Evolutionary conservation across 345 rosid genomes (phyloP).

Genomic region (Melastoma malabathricum): DNA sequence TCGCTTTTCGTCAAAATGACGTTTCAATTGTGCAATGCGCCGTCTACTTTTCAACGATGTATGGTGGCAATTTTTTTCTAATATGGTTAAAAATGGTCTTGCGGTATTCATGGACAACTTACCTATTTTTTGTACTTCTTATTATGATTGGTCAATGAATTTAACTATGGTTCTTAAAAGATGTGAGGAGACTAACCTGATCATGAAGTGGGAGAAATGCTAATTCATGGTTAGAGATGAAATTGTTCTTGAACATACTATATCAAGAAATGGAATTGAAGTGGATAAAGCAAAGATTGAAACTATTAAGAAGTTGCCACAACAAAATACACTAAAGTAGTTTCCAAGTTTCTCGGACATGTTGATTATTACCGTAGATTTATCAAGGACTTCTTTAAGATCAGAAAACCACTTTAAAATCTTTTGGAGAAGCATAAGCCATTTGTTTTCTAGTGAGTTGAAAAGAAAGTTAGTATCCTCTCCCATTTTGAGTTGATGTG

Average conservation of each 20-base stretch:
- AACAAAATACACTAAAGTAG: neutral
- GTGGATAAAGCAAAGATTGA: neutral
- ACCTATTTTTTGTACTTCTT: too few relatives aligned
- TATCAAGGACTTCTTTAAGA: neutral
- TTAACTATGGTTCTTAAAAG: too few relatives aligned
- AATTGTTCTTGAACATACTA: neutral
- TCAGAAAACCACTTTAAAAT: neutral
- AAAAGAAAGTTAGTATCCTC: too few relatives aligned
- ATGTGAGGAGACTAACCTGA: too few relatives aligned
- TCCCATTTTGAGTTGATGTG: neutral
- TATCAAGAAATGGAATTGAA: neutral
- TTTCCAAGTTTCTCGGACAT: neutral
- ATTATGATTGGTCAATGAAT: too few relatives aligned
- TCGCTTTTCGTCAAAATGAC: neutral
- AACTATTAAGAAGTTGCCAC: neutral
- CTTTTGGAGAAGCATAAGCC: too few relatives aligned
- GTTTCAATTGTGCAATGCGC: neutral
- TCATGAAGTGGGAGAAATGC: too few relatives aligned
- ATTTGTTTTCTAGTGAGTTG: too few relatives aligned
- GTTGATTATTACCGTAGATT: neutral
- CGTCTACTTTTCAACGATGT: neutral
- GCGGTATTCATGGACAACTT: too few relatives aligned
- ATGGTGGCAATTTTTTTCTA: neutral
- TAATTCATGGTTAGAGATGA: neutral
- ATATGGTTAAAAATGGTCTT: neutral